A percentile compares a stretch with the other conserved stretches of the same genome.
phyloP scores from a whole-genome alignment of 176 grass and related monocot species.

The Rhynchospora breviuscula region DNA sequence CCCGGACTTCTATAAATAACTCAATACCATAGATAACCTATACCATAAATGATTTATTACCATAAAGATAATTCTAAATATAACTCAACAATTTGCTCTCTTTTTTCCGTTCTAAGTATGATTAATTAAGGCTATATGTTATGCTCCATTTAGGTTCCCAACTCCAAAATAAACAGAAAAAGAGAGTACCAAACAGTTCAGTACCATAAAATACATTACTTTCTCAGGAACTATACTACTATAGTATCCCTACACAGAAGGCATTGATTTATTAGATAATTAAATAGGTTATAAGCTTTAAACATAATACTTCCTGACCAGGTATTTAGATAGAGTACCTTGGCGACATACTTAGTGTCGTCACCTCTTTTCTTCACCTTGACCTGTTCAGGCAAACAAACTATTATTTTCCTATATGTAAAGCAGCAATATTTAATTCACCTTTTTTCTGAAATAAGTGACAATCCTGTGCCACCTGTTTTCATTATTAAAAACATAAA shows the following conservation, averaged over 20 bases:
- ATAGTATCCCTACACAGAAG: not conserved
- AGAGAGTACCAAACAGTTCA: not conserved
- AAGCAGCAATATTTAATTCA: constrained; percentile 7
- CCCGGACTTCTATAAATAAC: too few species aligned
- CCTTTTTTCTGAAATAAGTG: not conserved
- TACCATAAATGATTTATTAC: too few species aligned
- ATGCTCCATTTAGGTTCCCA: not conserved
- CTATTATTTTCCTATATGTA: constrained; percentile 13
- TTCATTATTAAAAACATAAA: too few species aligned
- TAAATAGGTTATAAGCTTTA: not conserved
- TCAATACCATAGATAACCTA: too few species aligned
- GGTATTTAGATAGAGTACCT: constrained; percentile 43
- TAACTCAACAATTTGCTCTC: too few species aligned
- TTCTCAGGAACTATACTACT: not conserved
- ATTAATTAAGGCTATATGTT: not conserved
- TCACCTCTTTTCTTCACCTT: constrained; percentile 98
- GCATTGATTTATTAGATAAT: not conserved
- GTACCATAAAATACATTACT: not conserved
- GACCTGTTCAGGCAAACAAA: constrained; percentile 36
- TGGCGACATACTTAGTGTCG: constrained; percentile 92
- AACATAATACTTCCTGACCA: not conserved
- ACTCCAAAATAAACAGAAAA: not conserved
- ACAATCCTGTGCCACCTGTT: too few species aligned
- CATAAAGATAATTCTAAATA: too few species aligned
- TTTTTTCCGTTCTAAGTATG: not conserved